Evolutionary conservation across 176 grass and related monocot species (phyloP).

Genomic region (Bonia amplexicaulis): DNA sequence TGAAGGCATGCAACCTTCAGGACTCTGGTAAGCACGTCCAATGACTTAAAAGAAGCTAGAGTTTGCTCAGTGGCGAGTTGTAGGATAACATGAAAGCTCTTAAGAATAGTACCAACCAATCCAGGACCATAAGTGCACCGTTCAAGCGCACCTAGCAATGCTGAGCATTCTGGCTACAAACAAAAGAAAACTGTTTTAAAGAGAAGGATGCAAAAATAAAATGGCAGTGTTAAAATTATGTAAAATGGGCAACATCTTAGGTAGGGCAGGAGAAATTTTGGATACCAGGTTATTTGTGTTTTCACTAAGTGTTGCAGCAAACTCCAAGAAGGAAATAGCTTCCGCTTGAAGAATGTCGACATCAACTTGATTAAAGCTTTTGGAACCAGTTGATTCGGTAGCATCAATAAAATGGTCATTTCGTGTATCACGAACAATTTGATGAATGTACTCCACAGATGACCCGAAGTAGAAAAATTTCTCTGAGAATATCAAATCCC

Average conservation of each 20-base stretch:
- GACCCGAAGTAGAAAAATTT: constrained; percentile 89
- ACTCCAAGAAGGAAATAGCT: constrained; percentile 99
- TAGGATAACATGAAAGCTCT: constrained; percentile 80
- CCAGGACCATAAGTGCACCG: constrained; percentile 56
- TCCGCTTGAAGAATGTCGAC: constrained; percentile 75
- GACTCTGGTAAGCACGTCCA: constrained; percentile 64
- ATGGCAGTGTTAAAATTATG: constrained; percentile 5
- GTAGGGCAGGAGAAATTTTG: not conserved
- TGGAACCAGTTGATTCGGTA: constrained; percentile 17
- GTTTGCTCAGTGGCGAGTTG: constrained; percentile 79
- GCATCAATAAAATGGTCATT: constrained; percentile 31
- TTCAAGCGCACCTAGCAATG: constrained; percentile 68
- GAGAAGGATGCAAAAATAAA: constrained; percentile 16
- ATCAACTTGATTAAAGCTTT: constrained; percentile 36
- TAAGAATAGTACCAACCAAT: constrained; percentile 66
- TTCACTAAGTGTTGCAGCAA: constrained; percentile 75
- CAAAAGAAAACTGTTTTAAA: constrained; percentile 28
- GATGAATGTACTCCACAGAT: constrained; percentile 36
- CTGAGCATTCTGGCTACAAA: constrained; percentile 92
- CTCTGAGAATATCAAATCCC: constrained; percentile 92
- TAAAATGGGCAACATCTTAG: constrained; percentile 12
- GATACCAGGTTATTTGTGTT: constrained; percentile 92
- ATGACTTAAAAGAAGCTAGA: constrained; percentile 69
- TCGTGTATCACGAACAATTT: constrained; percentile 20
- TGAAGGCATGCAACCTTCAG: constrained; percentile 79